Percentiles rank a stretch among this genome's conserved stretches.
Evolutionary conservation across 2,329 filamentous ascomycete genomes (phyloP).

Genomic region (Fusarium albidum): DNA sequence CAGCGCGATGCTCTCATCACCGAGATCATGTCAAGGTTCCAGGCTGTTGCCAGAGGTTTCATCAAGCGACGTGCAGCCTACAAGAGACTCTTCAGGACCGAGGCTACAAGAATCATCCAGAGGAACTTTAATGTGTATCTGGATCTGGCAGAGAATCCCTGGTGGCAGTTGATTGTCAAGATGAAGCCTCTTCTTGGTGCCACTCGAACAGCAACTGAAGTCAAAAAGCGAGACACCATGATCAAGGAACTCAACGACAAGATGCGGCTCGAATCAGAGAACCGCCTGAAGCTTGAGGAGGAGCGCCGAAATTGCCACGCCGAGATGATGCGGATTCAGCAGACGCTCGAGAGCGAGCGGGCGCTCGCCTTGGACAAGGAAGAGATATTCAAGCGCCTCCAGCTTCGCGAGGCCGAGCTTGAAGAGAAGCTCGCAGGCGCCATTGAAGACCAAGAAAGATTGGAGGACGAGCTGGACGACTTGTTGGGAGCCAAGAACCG

Average conservation of each 20-base stretch:
- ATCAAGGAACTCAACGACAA: constrained; percentile 88
- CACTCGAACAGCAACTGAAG: constrained; percentile 89
- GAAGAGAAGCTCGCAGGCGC: constrained; percentile 92
- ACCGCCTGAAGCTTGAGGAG: constrained; percentile 85
- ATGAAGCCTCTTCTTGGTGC: constrained; percentile 96
- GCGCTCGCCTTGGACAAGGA: constrained; percentile 98
- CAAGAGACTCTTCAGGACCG: constrained; percentile 92
- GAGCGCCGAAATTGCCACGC: constrained; percentile 86
- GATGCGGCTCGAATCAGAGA: constrained; percentile 77
- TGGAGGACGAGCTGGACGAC: constrained; percentile 93
- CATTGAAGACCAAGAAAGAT: constrained; percentile 89
- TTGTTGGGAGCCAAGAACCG: constrained; percentile 89
- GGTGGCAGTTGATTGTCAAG: constrained; percentile 94
- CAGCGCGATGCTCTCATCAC: constrained; percentile 91
- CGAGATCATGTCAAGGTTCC: constrained; percentile 92
- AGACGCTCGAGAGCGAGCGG: constrained; percentile 93
- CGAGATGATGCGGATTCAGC: constrained; percentile 89
- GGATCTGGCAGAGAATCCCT: constrained; percentile 88
- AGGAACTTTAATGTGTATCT: constrained; percentile 93
- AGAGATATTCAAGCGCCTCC: constrained; percentile 97
- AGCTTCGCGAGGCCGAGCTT: constrained; percentile 88
- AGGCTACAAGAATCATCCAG: constrained; percentile 94
- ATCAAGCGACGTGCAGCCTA: constrained; percentile 86
- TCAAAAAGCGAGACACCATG: constrained; percentile 94
- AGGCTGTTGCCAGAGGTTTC: constrained; percentile 90